Evolutionary conservation across 805 yeast species (phyloP), one percentile per base, ranked within the genome.

Genomic region (Candida ovalis): DNA sequence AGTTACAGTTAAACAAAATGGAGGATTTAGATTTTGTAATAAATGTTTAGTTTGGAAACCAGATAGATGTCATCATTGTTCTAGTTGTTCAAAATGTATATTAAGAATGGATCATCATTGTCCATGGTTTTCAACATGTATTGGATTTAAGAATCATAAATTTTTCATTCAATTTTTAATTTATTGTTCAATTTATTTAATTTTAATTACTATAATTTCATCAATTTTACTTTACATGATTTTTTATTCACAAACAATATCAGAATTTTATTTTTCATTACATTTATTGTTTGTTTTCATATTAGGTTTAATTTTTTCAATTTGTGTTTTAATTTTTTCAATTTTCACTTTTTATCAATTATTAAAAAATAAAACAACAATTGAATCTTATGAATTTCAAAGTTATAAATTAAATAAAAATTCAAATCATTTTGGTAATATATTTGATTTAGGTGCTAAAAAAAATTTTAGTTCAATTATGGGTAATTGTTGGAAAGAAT

Each of bases 51-150:
- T 70, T 10, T 79, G 83, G 84, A 79, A 78, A 57, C 84, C 84
- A 0, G 84, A 79, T 58, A 60, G 84, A 49, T 68, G 78, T 45
- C 84, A 79, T 56, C 84, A 79, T 60, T 79, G 84, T 58, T 73
- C 81, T 1, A 54, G 74, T 15, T 76, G 81, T 47, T 66, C 68
- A 2, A 62, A 54, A 46, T 79, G 84, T 60, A 62, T 77, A 2
- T 59, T 79, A 37, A 57, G 70, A 40, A 79, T 79, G 84, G 84
- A 79, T 62, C 84, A 79, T 54, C 82, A 79, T 60, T 79, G 84
- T 54, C 97, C 97, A 0, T 92, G 98, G 98, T 89, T 90, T 65
- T 84, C 96, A 1, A 73, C 81, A 4, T 91, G 97, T 64, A 78
- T 92, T 49, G 98, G 98, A 0, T 85, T 80, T 66, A 69, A 70